phyloP scores from a whole-genome alignment of 2,329 filamentous ascomycete genomes.

The Aureobasidium subglaciale region DNA sequence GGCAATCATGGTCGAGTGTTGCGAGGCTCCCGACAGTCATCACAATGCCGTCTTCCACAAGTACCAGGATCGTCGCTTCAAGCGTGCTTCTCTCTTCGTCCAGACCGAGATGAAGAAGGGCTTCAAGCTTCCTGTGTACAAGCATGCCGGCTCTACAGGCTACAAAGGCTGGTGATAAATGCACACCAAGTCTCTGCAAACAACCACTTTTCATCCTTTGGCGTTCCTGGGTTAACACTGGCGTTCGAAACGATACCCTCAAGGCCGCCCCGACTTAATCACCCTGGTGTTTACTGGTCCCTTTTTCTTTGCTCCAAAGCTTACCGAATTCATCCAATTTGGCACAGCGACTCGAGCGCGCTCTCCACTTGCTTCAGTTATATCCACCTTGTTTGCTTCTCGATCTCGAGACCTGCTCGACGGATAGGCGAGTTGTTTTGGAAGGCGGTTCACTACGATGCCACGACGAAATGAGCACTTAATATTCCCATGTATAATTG shows the following conservation, averaged over 20 bases:
- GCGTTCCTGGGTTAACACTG: neutral
- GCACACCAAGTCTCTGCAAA: neutral
- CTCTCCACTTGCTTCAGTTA: neutral
- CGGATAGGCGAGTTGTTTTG: neutral
- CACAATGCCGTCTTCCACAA: conserved; percentile 87
- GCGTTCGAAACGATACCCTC: conserved; percentile 16
- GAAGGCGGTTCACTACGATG: conserved; percentile 8
- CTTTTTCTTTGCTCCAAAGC: conserved; percentile 1
- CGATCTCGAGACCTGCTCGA: neutral
- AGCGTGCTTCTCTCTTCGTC: conserved; percentile 74
- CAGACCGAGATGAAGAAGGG: conserved; percentile 62
- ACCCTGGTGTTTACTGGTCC: neutral
- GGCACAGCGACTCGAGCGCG: neutral
- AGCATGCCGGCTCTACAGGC: conserved; percentile 16
- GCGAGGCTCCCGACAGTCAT: conserved; percentile 70
- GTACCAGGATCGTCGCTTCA: conserved; percentile 81
- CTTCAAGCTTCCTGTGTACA: conserved; percentile 40
- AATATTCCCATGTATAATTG: conserved; percentile 8
- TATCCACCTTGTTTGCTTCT: neutral
- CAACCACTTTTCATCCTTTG: neutral
- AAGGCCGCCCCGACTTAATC: neutral
- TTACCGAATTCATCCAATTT: neutral
- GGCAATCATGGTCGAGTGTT: conserved; percentile 77
- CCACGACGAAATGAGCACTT: conserved; percentile 14
- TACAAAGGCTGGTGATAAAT: conserved; percentile 11